Evolutionary conservation across 1,284 basidiomycete genomes (phyloP).

Genomic region (Coniophora puteana): DNA sequence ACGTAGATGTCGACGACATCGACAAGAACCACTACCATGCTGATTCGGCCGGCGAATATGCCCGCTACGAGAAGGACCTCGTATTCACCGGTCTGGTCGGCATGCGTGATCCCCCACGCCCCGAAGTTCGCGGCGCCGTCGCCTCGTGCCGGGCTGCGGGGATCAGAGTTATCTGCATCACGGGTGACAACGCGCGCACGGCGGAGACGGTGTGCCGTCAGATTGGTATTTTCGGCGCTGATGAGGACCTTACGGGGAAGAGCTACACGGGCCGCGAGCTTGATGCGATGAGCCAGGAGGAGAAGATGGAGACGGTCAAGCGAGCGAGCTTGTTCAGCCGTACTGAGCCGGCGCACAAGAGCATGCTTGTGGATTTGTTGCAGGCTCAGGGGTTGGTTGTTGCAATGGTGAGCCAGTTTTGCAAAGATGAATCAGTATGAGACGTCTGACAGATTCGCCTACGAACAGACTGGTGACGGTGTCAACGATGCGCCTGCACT

Average conservation of each 20-base stretch:
- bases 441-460: conserved; percentile 14
- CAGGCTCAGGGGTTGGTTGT: conserved; percentile 91
- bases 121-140: conserved; percentile 87
- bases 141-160: conserved; percentile 91
- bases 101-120: conserved; percentile 97
- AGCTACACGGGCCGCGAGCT: conserved; percentile 94
- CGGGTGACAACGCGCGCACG: conserved; percentile 97
- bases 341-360: conserved; percentile 95
- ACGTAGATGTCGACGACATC: conserved; percentile 74
- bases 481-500: conserved; percentile 97
- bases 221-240: conserved; percentile 86
- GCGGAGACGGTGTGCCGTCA: conserved; percentile 96
- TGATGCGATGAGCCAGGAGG: conserved; percentile 74
- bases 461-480: conserved; percentile 77
- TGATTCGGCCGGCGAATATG: conserved; percentile 77
- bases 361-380: conserved; percentile 91
- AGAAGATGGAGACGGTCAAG: conserved; percentile 85
- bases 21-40: conserved; percentile 80
- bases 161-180: conserved; percentile 96
- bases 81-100: conserved; percentile 95
- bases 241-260: conserved; percentile 86
- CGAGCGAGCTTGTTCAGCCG: conserved; percentile 88
- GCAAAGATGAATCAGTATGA: neutral
- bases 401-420: conserved; percentile 77
- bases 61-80: conserved; percentile 86